Base-by-base conservation (phyloP, 208 protist species). In the Trypanosoma brucei region DNA sequence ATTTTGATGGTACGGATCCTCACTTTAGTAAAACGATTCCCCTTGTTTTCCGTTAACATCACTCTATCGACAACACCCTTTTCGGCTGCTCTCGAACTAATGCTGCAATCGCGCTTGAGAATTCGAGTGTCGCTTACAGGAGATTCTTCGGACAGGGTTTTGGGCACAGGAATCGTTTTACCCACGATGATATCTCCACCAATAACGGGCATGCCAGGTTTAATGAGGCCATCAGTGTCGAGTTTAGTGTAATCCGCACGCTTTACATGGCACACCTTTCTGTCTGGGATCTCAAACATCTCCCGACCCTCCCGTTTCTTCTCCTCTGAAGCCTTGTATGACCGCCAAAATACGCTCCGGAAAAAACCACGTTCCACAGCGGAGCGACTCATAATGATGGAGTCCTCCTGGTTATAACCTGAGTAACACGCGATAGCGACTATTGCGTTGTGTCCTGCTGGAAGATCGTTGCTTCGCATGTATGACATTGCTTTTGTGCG, bases 351-450 rank as follows among this genome's bases (percentile, higher is more conserved):
- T 40, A 91, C 76, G 30, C 86, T 93, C 6, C 92, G 71, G 62
- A 96, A 94, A 51, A 87, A 84, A 13, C 79, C 98, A 34, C 98
- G 72, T 66, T 99, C 98, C 52, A 99, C 96, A 0, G 97, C 55
- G 34, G 90, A 94, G 49, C 97, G 84, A 67, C 95, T 98, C 67
- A 99, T 84, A 63, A 99, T 98, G 14, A 99, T 59, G 30, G 98
- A 98, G 72, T 99, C 98, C 76, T 99, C 98, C 74, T 99, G 97
- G 78, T 99, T 99, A 81, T 99, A 99, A 33, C 98, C 98, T 44
- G 91, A 94, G 83, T 99, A 99, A 73, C 86, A 97, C 3, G 76
- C 76, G 60, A 99, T 98, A 9, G 97, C 98, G 1, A 98, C 93
- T 39, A 98, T 84, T 3, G 90, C 91, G 70, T 99, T 99, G 45